Percentiles rank a stretch among this genome's conserved stretches.
These are phyloP conservation scores for Flaveria sonorensis DNA, from an alignment of 129 eudicot species.

Conservation along the genomic window DNA sequence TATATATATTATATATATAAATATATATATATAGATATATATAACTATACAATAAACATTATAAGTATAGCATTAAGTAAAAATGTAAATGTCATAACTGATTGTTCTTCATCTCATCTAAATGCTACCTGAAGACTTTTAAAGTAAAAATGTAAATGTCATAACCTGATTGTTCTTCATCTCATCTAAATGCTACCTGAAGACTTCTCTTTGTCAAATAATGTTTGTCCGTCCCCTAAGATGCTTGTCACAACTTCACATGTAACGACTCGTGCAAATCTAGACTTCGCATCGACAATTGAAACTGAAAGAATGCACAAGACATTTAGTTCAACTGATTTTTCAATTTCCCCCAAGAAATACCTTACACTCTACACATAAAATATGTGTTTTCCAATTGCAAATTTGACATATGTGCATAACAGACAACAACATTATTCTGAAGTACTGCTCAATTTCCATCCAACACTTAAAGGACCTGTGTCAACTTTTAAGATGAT, in stretches of 20 bases:
- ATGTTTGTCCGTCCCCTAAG: background rate
- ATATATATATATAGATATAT: background rate
- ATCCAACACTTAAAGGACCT: slow-evolving; percentile 1
- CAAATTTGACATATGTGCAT: slow-evolving; percentile 13
- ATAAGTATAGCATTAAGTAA: slow-evolving; percentile 15
- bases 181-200: slow-evolving; percentile 39
- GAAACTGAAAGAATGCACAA: slow-evolving; percentile 18
- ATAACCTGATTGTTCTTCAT: slow-evolving; percentile 56
- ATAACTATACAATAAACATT: background rate
- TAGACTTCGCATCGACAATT: slow-evolving; percentile 25
- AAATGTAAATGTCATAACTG: slow-evolving; percentile 30
- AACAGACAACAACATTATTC: slow-evolving; percentile 15
- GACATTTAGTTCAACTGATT: background rate
- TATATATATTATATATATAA: no score
- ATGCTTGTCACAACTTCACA: background rate
- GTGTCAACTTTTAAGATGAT: slow-evolving; percentile 7
- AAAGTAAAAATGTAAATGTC: slow-evolving; percentile 8
- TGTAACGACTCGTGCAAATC: background rate
- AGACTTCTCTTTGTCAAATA: slow-evolving; percentile 38
- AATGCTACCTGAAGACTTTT: slow-evolving; percentile 40
- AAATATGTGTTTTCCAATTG: background rate
- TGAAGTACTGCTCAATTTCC: background rate
- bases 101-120: slow-evolving; percentile 52
- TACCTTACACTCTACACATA: slow-evolving; percentile 1
- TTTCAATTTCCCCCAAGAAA: background rate